Evolutionary conservation across 2,329 filamentous ascomycete genomes (phyloP), one percentile per base, ranked within the genome.

Genomic region (Aspergillus uvarum): DNA sequence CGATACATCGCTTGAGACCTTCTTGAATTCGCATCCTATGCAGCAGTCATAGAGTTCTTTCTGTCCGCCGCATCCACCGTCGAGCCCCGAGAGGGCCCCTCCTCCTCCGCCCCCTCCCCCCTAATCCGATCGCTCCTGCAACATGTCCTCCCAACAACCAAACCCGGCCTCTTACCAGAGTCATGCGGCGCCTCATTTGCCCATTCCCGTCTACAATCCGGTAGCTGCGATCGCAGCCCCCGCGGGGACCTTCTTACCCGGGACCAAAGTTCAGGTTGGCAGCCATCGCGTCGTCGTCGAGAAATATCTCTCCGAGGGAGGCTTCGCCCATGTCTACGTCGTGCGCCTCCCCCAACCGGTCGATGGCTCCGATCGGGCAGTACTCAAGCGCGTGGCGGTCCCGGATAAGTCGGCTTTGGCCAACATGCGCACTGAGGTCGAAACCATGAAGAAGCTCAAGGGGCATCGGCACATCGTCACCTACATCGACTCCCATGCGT

Each of bases 381-480:
- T 97, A 52, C 82, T 97, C 72, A 97, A 99, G 83, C 85, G 95
- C 72, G 95, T 99, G 60, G 95, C 95, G 38, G 95, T 98, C 55
- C 92, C 95, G 32, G 95, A 99, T 79, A 97, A 96, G 83, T 91
- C 96, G 65, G 87, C 94, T 60, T 82, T 99, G 79, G 90, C 91
- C 64, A 93, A 91, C 77, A 98, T 99, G 95, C 88, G 95, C 76
- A 98, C 89, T 67, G 95, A 99, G 82, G 95, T 99, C 68, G 95
- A 99, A 81, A 99, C 95, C 14, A 99, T 99, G 95, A 99, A 99
- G 87, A 93, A 95, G 78, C 84, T 99, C 70, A 96, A 96, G 82
- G 95, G 95, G 59, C 95, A 98, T 83, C 87, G 88, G 64, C 89
- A 95, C 70, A 98, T 99, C 72, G 95, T 99, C 70, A 97, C 90